Conservation (phyloP, 768 basidiomycete species). For the Royoungia palumana region DNA sequence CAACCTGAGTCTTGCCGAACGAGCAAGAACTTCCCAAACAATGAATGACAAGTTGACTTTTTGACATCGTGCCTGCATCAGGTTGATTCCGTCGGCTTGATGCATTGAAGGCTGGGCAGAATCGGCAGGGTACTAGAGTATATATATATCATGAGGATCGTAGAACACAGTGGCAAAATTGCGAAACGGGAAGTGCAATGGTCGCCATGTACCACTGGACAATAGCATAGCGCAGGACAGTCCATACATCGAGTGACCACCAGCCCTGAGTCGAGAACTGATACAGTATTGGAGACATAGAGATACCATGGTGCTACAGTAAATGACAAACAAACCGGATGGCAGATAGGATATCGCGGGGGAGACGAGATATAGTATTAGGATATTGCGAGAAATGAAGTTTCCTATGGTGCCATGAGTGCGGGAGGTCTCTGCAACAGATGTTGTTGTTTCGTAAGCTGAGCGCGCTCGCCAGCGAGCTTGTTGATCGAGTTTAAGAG, state of each 20-base stretch:
- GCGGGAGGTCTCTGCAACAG: constrained; percentile 32
- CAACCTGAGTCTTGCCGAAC: no score
- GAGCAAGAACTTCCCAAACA: no score
- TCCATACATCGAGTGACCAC: neutral
- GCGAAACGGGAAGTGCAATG: neutral
- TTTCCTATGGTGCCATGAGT: constrained; percentile 24
- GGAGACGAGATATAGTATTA: neutral
- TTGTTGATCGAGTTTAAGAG: constrained; percentile 80
- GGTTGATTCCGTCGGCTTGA: no score
- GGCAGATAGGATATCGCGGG: constrained; percentile 12
- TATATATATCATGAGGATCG: no score
- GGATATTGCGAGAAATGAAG: constrained; percentile 1
- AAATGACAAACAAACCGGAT: neutral
- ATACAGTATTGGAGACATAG: constrained; percentile 9
- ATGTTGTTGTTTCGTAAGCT: constrained; percentile 30
- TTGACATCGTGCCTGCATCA: no score
- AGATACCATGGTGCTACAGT: constrained; percentile 15
- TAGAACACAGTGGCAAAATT: neutral
- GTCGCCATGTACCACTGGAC: neutral
- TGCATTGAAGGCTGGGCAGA: no score
- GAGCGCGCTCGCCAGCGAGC: constrained; percentile 64
- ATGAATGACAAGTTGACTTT: no score
- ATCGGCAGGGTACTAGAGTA: no score
- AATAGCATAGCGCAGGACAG: neutral
- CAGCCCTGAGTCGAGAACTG: neutral